Evolutionary conservation across 129 eudicot species (phyloP), one percentile per base, ranked within the genome.

Genomic region (Arctium minus): DNA sequence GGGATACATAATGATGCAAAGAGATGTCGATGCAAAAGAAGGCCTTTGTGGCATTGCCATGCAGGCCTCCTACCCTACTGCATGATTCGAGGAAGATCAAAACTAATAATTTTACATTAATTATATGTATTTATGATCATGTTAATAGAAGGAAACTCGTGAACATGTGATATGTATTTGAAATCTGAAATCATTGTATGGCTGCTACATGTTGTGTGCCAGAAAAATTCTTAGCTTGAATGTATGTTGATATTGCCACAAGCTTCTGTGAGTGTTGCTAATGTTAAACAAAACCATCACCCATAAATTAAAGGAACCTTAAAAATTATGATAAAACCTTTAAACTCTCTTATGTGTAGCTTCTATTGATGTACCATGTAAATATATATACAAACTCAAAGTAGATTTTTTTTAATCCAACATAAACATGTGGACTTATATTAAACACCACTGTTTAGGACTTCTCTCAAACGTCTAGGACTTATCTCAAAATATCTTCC

Each of bases 21-120:
- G 86, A 70, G 85, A 67, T 75, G 70, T 82, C 8, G 80, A 75
- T 15, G 80, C 85, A 4, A 82, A 75, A 53, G 85, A 82, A 82
- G 80, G 85, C 44, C 50, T 82, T n/a, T 82, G 85, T 60, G 85
- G 80, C 75, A 82, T 82, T 46, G 85, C 80, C 33, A 82, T 82
- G 85, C 75, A 74, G 13, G 85, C 85, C 11, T 82, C 85, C 22
- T 82, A 82, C 44, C 81, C 86, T 9, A 76, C 86, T 67, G 86
- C 77, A 32, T 82, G 18, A 82, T 64, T 40, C 0, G 8, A 22
- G 31, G 68, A 18, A 42, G 11, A 46, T 27, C 6, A 35, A 48
- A 5, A 32, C 15, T 0, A 68, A 42, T 17, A 36, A 70, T 36
- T 76, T 72, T 70, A 76, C n/a, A 74, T 65, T 44, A 53, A 74